Evolutionary conservation across 192 early-diverging fungal genomes (phyloP).

Genomic region (Spizellomyces sp.): DNA sequence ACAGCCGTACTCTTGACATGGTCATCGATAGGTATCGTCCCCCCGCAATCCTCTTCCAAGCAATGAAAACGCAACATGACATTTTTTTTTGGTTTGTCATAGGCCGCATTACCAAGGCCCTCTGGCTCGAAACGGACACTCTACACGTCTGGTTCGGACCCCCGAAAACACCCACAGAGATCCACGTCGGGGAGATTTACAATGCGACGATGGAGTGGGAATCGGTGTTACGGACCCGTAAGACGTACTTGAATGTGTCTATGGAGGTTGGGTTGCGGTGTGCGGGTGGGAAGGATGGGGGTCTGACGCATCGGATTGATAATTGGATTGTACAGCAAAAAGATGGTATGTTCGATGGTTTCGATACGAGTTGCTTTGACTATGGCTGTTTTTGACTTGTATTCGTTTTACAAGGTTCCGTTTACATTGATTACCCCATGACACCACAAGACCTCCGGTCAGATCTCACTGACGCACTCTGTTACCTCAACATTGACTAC

Average conservation of each 20-base stretch:
- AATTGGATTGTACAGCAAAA: constrained; percentile 23
- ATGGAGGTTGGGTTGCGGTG: constrained; percentile 18
- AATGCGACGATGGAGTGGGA: constrained; percentile 28
- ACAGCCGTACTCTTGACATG: constrained; percentile 29
- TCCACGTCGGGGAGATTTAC: constrained; percentile 35
- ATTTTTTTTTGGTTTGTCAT: background rate
- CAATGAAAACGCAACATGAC: background rate
- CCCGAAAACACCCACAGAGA: constrained; percentile 18
- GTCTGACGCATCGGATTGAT: constrained; percentile 9
- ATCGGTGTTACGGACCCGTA: constrained; percentile 18
- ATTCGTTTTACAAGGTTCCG: background rate
- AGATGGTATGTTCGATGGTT: constrained; percentile 10
- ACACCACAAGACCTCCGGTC: constrained; percentile 17
- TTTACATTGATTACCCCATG: constrained; percentile 28
- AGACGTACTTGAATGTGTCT: constrained; percentile 27
- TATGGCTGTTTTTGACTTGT: background rate
- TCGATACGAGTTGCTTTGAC: background rate
- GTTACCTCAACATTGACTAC: constrained; percentile 22
- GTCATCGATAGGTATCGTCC: constrained; percentile 23
- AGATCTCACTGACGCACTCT: background rate
- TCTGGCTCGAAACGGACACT: constrained; percentile 9
- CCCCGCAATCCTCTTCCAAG: background rate
- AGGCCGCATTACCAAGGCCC: constrained; percentile 22
- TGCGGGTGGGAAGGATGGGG: background rate
- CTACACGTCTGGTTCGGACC: constrained; percentile 33